Evolutionary conservation across 441 rosid species (phyloP).

Genomic region (Dalechampia spathulata): DNA sequence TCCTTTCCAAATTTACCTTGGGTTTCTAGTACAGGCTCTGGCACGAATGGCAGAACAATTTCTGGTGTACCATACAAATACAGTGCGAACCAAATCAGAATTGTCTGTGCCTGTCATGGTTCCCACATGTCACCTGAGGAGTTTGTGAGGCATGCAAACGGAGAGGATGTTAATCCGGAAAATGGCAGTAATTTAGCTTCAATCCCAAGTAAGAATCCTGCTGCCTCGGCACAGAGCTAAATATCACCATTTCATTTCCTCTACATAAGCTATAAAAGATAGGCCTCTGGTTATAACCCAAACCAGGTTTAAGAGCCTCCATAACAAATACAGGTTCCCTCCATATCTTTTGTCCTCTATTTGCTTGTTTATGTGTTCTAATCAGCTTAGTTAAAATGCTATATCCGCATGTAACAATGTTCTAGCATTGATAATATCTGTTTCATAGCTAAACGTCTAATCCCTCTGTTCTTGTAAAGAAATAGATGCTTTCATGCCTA

Average conservation of each 20-base stretch:
- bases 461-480: too few species aligned
- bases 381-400: slow-evolving; percentile 3
- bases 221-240: slow-evolving; percentile 89
- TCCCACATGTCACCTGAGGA: slow-evolving; percentile 86
- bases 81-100: slow-evolving; percentile 63
- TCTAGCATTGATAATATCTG: slow-evolving; percentile 3
- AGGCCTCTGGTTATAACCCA: slow-evolving; percentile 4
- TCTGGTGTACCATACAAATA: slow-evolving; percentile 81
- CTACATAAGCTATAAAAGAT: not conserved
- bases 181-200: slow-evolving; percentile 38
- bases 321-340: slow-evolving; percentile 4
- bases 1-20: slow-evolving; percentile 83
- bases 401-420: slow-evolving; percentile 19
- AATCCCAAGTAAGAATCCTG: slow-evolving; percentile 44
- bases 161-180: slow-evolving; percentile 48
- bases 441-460: slow-evolving; percentile 17
- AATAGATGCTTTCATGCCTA: too few species aligned
- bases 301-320: slow-evolving; percentile 7
- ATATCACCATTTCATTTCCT: not conserved
- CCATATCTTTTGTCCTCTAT: not conserved
- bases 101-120: slow-evolving; percentile 98
- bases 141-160: slow-evolving; percentile 79
- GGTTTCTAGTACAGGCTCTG: slow-evolving; percentile 86
- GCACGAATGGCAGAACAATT: slow-evolving; percentile 81
- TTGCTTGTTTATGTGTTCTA: not conserved